Evolutionary conservation across 2,329 filamentous ascomycete species (phyloP).

Genomic region (Colletotrichum camelliae): DNA sequence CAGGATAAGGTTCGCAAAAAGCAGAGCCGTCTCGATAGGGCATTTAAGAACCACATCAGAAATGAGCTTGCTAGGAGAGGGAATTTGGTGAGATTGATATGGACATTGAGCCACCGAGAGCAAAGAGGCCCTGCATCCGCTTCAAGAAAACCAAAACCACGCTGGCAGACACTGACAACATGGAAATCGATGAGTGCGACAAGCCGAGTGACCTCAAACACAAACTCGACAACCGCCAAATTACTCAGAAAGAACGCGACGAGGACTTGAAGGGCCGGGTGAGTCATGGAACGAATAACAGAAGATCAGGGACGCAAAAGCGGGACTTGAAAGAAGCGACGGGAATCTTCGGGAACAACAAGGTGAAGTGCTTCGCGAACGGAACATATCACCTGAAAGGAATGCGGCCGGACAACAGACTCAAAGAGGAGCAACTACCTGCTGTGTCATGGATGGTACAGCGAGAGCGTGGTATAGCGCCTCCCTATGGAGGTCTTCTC

Average conservation of each 20-base stretch:
- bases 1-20: too few relatives aligned
- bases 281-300: not conserved
- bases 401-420: not conserved
- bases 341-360: not conserved
- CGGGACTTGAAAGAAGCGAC: not conserved
- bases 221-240: not conserved
- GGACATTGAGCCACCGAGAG: not conserved
- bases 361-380: not conserved
- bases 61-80: not conserved
- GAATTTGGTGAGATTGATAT: not conserved
- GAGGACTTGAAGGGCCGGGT: not conserved
- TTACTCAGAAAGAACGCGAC: not conserved
- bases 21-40: not conserved
- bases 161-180: not conserved
- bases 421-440: conserved; percentile 44
- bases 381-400: not conserved
- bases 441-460: conserved; percentile 59
- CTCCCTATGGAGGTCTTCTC: conserved; percentile 59
- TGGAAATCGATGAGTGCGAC: not conserved
- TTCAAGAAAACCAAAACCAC: too few relatives aligned
- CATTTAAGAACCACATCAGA: not conserved
- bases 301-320: not conserved
- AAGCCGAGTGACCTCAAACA: not conserved
- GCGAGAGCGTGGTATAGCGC: conserved; percentile 44
- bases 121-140: not conserved